phyloP scores from a whole-genome alignment of 2,329 filamentous ascomycete species.

The Stagonosporopsis vannaccii region DNA sequence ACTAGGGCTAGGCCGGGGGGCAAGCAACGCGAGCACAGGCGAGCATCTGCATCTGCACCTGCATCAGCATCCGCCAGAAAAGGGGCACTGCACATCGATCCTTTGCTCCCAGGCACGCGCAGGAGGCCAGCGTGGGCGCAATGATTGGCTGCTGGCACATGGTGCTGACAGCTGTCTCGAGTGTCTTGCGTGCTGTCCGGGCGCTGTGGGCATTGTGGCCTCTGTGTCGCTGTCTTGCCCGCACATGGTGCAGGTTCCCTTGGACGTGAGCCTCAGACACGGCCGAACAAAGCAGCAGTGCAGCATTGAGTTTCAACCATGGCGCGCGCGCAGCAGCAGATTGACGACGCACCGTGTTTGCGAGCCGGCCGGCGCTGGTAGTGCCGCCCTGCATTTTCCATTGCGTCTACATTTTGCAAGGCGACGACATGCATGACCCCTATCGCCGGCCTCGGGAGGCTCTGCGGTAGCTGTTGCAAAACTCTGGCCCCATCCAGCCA shows the following conservation, averaged over 20 bases:
- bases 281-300: slow-evolving; percentile 18
- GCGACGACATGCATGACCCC: slow-evolving; percentile 30
- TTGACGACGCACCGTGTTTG: slow-evolving; percentile 23
- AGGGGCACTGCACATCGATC: slow-evolving; percentile 29
- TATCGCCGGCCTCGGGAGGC: slow-evolving; percentile 26
- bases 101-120: not conserved
- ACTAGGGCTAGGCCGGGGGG: slow-evolving; percentile 13
- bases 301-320: slow-evolving; percentile 19
- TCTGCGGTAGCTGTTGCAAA: slow-evolving; percentile 18
- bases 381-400: slow-evolving; percentile 27
- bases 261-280: slow-evolving; percentile 8
- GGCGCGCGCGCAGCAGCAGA: slow-evolving; percentile 20
- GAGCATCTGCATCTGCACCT: not conserved
- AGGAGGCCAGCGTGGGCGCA: slow-evolving; percentile 25
- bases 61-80: slow-evolving; percentile 27
- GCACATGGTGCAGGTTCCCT: slow-evolving; percentile 18
- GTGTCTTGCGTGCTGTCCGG: slow-evolving; percentile 16
- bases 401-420: slow-evolving; percentile 16
- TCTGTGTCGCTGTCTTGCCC: slow-evolving; percentile 8
- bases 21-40: slow-evolving; percentile 7
- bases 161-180: slow-evolving; percentile 12
- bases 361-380: slow-evolving; percentile 18
- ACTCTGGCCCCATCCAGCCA: slow-evolving; percentile 13
- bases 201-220: slow-evolving; percentile 9
- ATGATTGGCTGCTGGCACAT: slow-evolving; percentile 28